Evolutionary conservation across 352 stramenopile species (phyloP).

Genomic region (Globisporangium barbulae): DNA sequence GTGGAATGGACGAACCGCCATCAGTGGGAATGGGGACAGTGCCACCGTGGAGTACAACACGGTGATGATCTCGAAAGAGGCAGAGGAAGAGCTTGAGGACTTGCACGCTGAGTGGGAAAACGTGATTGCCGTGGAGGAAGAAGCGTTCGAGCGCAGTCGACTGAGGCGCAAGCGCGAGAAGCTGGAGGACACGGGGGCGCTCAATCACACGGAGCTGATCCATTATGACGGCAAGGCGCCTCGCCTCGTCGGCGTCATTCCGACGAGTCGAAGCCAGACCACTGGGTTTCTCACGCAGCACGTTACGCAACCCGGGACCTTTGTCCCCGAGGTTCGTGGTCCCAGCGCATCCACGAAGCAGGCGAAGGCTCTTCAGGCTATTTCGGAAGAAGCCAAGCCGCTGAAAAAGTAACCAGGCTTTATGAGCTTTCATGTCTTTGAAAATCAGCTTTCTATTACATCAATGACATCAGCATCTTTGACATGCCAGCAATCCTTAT

Average conservation of each 20-base stretch:
- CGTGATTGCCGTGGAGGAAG: slow-evolving; percentile 49
- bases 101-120: slow-evolving; percentile 66
- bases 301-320: neutral
- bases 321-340: slow-evolving; percentile 1
- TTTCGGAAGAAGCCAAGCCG: slow-evolving; percentile 3
- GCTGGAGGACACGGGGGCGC: slow-evolving; percentile 42
- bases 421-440: neutral
- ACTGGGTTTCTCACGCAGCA: slow-evolving; percentile 7
- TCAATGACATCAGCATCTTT: neutral
- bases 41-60: slow-evolving; percentile 65
- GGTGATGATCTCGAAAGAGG: slow-evolving; percentile 81
- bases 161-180: slow-evolving; percentile 49
- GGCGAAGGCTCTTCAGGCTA: neutral
- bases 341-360: neutral
- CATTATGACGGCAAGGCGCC: slow-evolving; percentile 44
- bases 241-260: slow-evolving; percentile 55
- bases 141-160: slow-evolving; percentile 48
- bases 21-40: slow-evolving; percentile 21
- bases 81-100: slow-evolving; percentile 72
- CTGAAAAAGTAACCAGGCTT: slow-evolving; percentile 1
- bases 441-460: neutral
- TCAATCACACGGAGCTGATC: slow-evolving; percentile 66
- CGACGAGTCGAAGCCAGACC: slow-evolving; percentile 14
- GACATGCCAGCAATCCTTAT: slow-evolving; percentile 11
- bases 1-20: slow-evolving; percentile 54